A percentile compares a stretch with the other conserved stretches of the same genome.
These are phyloP conservation scores for Trametes punicea DNA, from an alignment of 768 basidiomycete species.

Conservation along the genomic window DNA sequence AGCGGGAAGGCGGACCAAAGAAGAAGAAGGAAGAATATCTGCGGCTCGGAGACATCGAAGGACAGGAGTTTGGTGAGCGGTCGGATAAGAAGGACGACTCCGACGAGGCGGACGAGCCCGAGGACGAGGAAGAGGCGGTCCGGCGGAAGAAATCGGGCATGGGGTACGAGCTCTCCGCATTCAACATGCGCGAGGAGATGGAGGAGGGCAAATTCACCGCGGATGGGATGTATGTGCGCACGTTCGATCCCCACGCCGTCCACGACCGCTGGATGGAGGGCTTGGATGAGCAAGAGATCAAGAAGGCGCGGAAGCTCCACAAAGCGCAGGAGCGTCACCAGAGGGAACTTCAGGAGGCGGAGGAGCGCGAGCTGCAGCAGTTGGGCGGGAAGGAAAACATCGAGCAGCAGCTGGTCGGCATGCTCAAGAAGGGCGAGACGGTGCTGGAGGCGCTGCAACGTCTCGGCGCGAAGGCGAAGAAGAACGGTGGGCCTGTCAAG, in stretches of 20 bases:
- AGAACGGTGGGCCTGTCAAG: conserved; percentile 25
- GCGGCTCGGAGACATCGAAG: conserved; percentile 92
- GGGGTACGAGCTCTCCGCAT: conserved; percentile 91
- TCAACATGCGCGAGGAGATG: conserved; percentile 99
- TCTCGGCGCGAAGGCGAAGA: conserved; percentile 68
- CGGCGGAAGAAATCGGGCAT: conserved; percentile 78
- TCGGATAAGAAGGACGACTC: conserved; percentile 41
- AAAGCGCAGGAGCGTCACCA: conserved; percentile 71
- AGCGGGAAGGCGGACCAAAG: conserved; percentile 39
- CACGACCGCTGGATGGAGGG: conserved; percentile 98
- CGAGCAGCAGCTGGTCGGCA: conserved; percentile 63
- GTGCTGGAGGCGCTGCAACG: conserved; percentile 87
- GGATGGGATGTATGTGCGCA: conserved; percentile 84
- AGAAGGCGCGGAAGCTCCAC: conserved; percentile 73
- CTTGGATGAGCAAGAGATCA: conserved; percentile 80
- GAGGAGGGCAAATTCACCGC: conserved; percentile 96
- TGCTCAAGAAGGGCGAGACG: conserved; percentile 88
- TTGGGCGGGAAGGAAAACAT: conserved; percentile 62
- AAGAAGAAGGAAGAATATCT: conserved; percentile 71
- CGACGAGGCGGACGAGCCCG: conserved; percentile 45
- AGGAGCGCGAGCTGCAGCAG: conserved; percentile 70
- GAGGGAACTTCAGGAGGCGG: conserved; percentile 61
- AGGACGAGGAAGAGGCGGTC: conserved; percentile 76
- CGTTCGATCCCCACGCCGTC: conserved; percentile 84
- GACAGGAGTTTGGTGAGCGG: conserved; percentile 78